These are phyloP conservation scores for Colletotrichum kahawae DNA, from an alignment of 2,329 filamentous ascomycete species.

Conservation along the genomic window DNA sequence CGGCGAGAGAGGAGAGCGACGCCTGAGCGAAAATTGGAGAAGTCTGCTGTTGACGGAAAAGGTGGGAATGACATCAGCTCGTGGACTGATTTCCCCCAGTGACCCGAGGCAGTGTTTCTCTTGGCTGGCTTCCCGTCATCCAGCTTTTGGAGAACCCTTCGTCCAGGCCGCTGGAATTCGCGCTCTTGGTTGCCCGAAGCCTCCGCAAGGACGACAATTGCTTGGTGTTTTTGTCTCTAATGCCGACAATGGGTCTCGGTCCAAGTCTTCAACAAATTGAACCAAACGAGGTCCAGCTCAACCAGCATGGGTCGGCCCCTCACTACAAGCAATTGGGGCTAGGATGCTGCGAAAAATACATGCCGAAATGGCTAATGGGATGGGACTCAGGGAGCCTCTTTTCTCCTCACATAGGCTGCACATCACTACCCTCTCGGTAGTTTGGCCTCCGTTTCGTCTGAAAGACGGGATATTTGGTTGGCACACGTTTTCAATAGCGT, in stretches of 20 bases:
- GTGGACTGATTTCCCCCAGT: constrained; percentile 10
- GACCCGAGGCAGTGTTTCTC: not conserved
- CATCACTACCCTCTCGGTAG: not conserved
- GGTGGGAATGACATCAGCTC: constrained; percentile 19
- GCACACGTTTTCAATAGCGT: not conserved
- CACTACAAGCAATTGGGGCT: not conserved
- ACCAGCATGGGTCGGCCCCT: not conserved
- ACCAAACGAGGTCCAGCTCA: not conserved
- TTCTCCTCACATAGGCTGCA: not conserved
- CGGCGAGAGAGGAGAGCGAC: not conserved
- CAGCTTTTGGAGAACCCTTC: not conserved
- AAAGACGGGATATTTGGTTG: constrained; percentile 2
- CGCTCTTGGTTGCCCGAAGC: not conserved
- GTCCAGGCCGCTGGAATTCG: not conserved
- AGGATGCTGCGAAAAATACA: not conserved
- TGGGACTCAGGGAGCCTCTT: not conserved
- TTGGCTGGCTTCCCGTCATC: not conserved
- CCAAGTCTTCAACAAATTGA: not conserved
- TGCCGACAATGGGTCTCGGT: not conserved
- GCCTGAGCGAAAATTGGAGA: not conserved
- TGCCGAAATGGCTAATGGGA: not conserved
- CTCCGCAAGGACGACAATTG: not conserved
- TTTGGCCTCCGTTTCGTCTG: not conserved
- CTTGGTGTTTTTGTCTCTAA: constrained; percentile 1
- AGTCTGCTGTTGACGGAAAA: constrained; percentile 1